Percentiles rank a stretch among this genome's conserved stretches.
Evolutionary conservation across 2,329 filamentous ascomycete genomes (phyloP).

Genomic region (Colletotrichum musae): DNA sequence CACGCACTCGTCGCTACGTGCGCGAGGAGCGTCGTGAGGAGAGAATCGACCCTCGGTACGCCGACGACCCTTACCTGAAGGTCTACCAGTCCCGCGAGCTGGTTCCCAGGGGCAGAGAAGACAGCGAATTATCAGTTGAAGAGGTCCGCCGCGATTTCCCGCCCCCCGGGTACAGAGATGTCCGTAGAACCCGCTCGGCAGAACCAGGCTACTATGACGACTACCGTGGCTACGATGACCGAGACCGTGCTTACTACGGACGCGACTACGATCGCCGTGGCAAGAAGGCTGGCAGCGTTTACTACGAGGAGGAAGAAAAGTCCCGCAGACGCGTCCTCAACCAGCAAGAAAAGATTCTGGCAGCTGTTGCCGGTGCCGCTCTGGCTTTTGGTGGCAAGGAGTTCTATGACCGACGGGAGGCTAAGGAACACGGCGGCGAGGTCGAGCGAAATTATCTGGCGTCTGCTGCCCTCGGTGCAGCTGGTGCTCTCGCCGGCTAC

Average conservation of each 20-base stretch:
- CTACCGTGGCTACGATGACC: conserved; percentile 60
- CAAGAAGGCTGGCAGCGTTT: conserved; percentile 64
- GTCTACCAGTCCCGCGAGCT: conserved; percentile 65
- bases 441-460: conserved; percentile 72
- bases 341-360: conserved; percentile 77
- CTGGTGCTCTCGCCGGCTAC: conserved; percentile 75
- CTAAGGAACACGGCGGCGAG: conserved; percentile 63
- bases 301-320: conserved; percentile 70
- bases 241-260: conserved; percentile 61
- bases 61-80: conserved; percentile 66
- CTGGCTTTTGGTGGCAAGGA: conserved; percentile 77
- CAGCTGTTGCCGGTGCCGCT: conserved; percentile 75
- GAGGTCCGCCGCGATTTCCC: conserved; percentile 89
- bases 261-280: conserved; percentile 64
- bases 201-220: conserved; percentile 73
- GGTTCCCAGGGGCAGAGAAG: conserved; percentile 74
- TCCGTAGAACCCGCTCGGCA: conserved; percentile 75
- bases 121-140: conserved; percentile 83
- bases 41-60: conserved; percentile 64
- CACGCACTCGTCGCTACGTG: conserved; percentile 64
- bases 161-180: conserved; percentile 72
- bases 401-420: conserved; percentile 74
- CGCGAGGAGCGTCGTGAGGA: conserved; percentile 68
- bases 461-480: conserved; percentile 74
- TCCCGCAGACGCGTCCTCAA: conserved; percentile 66